Base-by-base conservation (phyloP, 2,329 filamentous ascomycete species). In the Xylaria sp. region DNA sequence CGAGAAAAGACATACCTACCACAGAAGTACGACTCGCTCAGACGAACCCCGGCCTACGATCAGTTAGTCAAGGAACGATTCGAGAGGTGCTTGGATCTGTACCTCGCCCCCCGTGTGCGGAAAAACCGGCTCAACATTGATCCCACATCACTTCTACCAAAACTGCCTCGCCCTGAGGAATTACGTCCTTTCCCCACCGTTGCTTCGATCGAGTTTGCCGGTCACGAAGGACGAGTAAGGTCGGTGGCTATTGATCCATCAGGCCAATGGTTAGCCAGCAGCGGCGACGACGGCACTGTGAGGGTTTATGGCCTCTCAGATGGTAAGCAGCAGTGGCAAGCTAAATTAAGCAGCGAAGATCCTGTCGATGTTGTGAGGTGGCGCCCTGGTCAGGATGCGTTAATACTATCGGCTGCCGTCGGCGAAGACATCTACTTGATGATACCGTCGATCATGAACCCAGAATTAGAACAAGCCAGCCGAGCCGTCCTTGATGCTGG, bases 81-180 rank as follows among this genome's bases (percentile, higher is more conserved):
- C 71, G 93, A 99, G 76, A 85, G 96, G 67, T 98, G 93, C 75
- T 81, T 99, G 68, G 96, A 99, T 78, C 84, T 99, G 17, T 99
- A 99, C 76, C 85, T 99, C 62, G 95, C 96, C 15, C 95, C 96
- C 47, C 86, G 95, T 72, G 88, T 99, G 58, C 88, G 94, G 62
- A 90, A 96, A 76, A 97, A 93, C 80, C 91, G 93, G 76, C 86
- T 99, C 72, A 97, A 98, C 78, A 98, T 99, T 72, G 95, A 99
- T 71, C 95, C 95, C 3, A 90, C 91, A 76, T 96, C 92, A 37
- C 82, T 99, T 52, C 84, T 99, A 35, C 94, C 95, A 11, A 97
- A 97, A 75, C 83, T 99, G 7, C 95, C 96, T 7, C 91, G 90
- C 62, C 94, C 95, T 0, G 92, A 97, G 71, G 94, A 99, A 72